These are phyloP conservation scores for Solanum gandarillasii DNA, from an alignment of 257 asterid species.

Conservation along the genomic window DNA sequence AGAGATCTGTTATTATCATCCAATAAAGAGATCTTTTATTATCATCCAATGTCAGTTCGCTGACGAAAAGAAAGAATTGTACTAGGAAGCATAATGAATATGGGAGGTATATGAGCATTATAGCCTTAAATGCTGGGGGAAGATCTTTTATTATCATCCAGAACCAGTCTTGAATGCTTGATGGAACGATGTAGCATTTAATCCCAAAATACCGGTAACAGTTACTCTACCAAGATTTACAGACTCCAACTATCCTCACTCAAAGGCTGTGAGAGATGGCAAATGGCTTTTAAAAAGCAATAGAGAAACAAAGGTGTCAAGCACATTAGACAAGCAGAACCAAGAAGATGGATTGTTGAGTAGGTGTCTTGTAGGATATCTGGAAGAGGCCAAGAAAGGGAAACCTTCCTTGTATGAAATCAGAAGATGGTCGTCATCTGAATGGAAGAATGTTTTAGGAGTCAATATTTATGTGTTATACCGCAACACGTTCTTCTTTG, in stretches of 20 bases:
- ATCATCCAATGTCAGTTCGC: too few species aligned
- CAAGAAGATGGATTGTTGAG: background rate
- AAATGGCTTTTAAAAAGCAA: background rate
- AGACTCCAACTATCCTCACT: background rate
- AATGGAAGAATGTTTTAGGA: background rate
- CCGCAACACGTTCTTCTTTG: background rate
- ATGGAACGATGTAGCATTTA: background rate
- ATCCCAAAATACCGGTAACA: background rate
- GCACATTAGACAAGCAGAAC: background rate
- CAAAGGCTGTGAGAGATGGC: background rate
- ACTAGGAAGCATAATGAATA: background rate
- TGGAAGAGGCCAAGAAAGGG: background rate
- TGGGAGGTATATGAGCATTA: background rate
- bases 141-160: background rate
- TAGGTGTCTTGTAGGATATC: background rate
- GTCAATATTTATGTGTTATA: background rate
- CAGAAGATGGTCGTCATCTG: background rate
- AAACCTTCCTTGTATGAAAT: background rate
- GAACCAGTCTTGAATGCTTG: background rate
- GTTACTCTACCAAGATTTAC: background rate
- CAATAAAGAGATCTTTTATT: too few species aligned
- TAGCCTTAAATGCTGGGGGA: background rate
- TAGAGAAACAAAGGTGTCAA: background rate
- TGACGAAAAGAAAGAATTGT: too few species aligned
- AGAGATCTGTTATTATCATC: too few species aligned